Base-by-base conservation (phyloP, 2,329 filamentous ascomycete species). In the Monilinia vaccinii-corymbosi region DNA sequence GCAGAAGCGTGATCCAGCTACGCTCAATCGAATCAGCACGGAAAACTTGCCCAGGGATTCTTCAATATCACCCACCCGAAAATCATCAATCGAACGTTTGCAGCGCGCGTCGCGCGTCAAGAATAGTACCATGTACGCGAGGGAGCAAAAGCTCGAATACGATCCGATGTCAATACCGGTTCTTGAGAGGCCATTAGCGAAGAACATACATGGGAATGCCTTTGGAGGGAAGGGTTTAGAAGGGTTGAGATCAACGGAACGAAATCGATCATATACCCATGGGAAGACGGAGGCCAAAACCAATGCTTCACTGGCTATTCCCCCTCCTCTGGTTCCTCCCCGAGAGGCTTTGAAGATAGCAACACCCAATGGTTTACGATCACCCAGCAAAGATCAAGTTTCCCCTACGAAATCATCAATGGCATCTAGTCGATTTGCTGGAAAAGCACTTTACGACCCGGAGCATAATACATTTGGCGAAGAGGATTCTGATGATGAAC, bases 81-180 rank as follows among this genome's bases (percentile, higher is more conserved):
- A 93, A 71, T 89, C 90, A 49, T 97, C 93, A 21, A 92, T 99
- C 67, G 94, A 99, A 80, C 92, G 92, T 71, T 81, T 99, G 62
- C 95, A 97, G 77, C 90, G 87, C 73, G 92, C 91, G 36, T 96
- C 93, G 59, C 88, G 94, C 62, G 94, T 99, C 70, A 96, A 93
- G 81, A 97, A 96, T 78, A 97, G 93, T 81, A 96, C 87, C 76
- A 97, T 97, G 80, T 90, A 96, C 72, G 91, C 91, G 46, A 87
- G 92, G 59, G 92, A 97, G 75, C 88, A 91, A 71, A 92, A 92
- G 76, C 85, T 91, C 73, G 89, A 95, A 77, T 97, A 97, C 78
- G 91, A 97, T 73, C 91, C 92, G 32, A 82, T 87, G 60, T 83
- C 84, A 66, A 76, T 91, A 58, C 87, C 88, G 49, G 80, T 89